Percentiles rank a stretch among this genome's conserved stretches.
phyloP scores from a whole-genome alignment of 2,329 filamentous ascomycete species.

The Phoma sp. region DNA sequence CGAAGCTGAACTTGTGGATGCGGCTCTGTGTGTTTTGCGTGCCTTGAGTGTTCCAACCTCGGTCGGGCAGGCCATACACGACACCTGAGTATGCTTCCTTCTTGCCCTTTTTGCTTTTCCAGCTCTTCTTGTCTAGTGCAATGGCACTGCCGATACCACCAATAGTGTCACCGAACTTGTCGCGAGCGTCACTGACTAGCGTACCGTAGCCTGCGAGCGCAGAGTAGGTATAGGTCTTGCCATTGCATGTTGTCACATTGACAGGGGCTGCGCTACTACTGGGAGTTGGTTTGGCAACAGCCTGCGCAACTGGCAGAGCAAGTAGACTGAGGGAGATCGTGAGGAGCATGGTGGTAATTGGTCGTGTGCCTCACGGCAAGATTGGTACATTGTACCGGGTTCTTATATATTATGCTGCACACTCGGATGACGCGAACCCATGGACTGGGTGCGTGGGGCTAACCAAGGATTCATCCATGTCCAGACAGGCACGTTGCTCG shows the following conservation, averaged over 20 bases:
- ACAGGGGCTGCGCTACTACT: slow-evolving; percentile 18
- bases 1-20: slow-evolving; percentile 71
- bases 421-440: slow-evolving; percentile 17
- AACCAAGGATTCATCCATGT: background rate
- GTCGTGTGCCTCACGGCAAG: slow-evolving; percentile 8
- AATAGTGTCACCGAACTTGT: slow-evolving; percentile 74
- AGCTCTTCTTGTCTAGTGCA: slow-evolving; percentile 66
- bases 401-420: slow-evolving; percentile 20
- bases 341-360: slow-evolving; percentile 29
- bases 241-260: slow-evolving; percentile 61
- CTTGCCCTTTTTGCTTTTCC: slow-evolving; percentile 61
- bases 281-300: slow-evolving; percentile 27
- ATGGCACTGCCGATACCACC: slow-evolving; percentile 72
- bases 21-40: slow-evolving; percentile 73
- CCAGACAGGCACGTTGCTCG: slow-evolving; percentile 21
- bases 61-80: slow-evolving; percentile 70
- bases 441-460: slow-evolving; percentile 9
- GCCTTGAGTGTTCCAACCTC: slow-evolving; percentile 76
- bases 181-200: slow-evolving; percentile 63
- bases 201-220: slow-evolving; percentile 72
- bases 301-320: slow-evolving; percentile 23
- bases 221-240: slow-evolving; percentile 70
- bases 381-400: background rate
- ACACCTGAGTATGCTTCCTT: slow-evolving; percentile 64
- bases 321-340: slow-evolving; percentile 23